Conservation (phyloP, 2,329 filamentous ascomycete species). For the Sarocladium oryzae region DNA sequence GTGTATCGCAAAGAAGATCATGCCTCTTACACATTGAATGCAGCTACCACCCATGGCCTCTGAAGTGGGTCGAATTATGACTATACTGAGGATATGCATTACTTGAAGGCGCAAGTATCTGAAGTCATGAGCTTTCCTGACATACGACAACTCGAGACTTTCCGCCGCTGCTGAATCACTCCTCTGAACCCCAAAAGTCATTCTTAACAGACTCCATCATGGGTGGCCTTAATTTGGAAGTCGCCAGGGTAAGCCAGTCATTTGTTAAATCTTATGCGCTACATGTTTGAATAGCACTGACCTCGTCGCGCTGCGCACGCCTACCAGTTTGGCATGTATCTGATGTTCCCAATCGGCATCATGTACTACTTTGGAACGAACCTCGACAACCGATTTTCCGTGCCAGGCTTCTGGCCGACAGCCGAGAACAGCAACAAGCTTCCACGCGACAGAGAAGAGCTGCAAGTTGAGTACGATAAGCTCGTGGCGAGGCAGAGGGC, state of each 20-base stretch:
- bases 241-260: constrained; percentile 64
- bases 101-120: neutral
- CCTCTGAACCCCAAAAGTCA: neutral
- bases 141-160: neutral
- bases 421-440: constrained; percentile 69
- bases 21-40: constrained; percentile 1
- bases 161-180: too few species aligned
- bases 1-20: too few species aligned
- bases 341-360: constrained; percentile 96
- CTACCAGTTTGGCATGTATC: constrained; percentile 88
- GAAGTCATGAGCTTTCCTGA: constrained; percentile 5
- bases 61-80: neutral
- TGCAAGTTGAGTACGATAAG: constrained; percentile 71
- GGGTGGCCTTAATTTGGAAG: constrained; percentile 79
- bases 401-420: constrained; percentile 91
- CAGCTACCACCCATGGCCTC: too few species aligned
- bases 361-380: constrained; percentile 99
- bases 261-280: neutral
- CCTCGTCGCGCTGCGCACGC: neutral
- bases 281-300: neutral
- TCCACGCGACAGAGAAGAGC: constrained; percentile 73
- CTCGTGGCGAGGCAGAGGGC: constrained; percentile 62
- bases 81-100: neutral
- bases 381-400: constrained; percentile 83
- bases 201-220: constrained; percentile 35